These are phyloP conservation scores for Plasmodium adleri DNA, from an alignment of 169 alveolate species.

Conservation along the genomic window DNA sequence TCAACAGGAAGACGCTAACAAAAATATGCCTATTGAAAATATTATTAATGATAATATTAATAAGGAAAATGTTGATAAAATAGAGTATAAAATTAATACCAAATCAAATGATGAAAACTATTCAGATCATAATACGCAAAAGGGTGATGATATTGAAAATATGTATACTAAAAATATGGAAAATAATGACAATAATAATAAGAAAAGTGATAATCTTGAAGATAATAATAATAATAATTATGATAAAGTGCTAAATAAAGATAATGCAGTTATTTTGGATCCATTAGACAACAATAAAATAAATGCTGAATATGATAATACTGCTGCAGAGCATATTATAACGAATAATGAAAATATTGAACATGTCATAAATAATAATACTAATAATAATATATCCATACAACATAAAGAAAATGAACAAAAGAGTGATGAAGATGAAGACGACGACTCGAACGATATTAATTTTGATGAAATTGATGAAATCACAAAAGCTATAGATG, in stretches of 20 bases:
- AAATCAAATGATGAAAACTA: too few relatives aligned
- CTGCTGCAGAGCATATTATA: neutral
- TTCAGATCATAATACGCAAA: too few relatives aligned
- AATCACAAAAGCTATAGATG: slow-evolving; percentile 70
- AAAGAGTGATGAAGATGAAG: neutral
- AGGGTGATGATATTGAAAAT: too few relatives aligned
- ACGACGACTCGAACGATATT: slow-evolving; percentile 50
- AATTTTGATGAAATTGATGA: slow-evolving; percentile 70
- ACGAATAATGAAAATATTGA: neutral
- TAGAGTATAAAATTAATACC: too few relatives aligned
- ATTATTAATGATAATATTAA: neutral
- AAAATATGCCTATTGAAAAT: neutral
- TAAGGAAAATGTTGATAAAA: neutral
- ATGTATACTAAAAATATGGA: too few relatives aligned
- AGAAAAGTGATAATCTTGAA: too few relatives aligned
- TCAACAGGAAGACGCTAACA: neutral
- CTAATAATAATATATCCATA: neutral
- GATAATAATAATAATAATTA: neutral
- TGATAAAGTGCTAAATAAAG: neutral
- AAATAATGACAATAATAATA: too few relatives aligned
- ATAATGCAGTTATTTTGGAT: neutral
- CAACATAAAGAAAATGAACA: neutral
- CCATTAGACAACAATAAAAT: neutral
- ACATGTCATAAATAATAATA: slow-evolving; percentile 8
- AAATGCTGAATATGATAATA: neutral